Conservation (phyloP, 805 yeast species). For the Candida krabiensis region DNA sequence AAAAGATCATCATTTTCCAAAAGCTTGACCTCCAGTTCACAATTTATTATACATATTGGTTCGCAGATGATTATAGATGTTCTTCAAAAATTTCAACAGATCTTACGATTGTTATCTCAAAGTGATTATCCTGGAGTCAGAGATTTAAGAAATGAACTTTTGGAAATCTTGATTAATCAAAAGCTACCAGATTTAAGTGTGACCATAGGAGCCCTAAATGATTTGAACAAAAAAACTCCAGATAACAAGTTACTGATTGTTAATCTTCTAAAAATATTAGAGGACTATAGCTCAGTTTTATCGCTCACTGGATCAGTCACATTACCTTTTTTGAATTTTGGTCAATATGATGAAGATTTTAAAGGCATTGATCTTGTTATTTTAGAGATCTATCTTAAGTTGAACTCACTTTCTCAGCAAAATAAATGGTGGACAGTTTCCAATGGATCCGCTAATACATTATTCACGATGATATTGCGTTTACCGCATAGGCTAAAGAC, state of each 20-base stretch:
- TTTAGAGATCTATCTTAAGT: conserved; percentile 59
- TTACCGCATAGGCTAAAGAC: conserved; percentile 36
- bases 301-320: conserved; percentile 18
- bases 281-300: conserved; percentile 23
- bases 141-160: conserved; percentile 20
- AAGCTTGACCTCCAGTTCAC: conserved; percentile 50
- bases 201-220: conserved; percentile 44
- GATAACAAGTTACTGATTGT: conserved; percentile 47
- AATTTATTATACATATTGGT: conserved; percentile 61
- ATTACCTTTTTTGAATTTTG: conserved; percentile 21
- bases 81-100: conserved; percentile 51
- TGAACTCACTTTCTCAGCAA: conserved; percentile 47
- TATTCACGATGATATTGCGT: conserved; percentile 66
- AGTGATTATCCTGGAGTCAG: conserved; percentile 15
- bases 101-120: conserved; percentile 29
- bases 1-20: conserved; percentile 57
- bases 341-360: conserved; percentile 33
- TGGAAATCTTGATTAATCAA: conserved; percentile 21
- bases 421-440: conserved; percentile 78
- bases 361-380: conserved; percentile 56
- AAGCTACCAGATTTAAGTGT: conserved; percentile 53
- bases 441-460: conserved; percentile 46
- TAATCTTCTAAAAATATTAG: conserved; percentile 43
- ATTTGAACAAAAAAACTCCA: conserved; percentile 35
- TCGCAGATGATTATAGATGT: conserved; percentile 57